These are phyloP conservation scores for Elongisporangium anandrum DNA, from an alignment of 352 stramenopile genomes.

Conservation along the genomic window DNA sequence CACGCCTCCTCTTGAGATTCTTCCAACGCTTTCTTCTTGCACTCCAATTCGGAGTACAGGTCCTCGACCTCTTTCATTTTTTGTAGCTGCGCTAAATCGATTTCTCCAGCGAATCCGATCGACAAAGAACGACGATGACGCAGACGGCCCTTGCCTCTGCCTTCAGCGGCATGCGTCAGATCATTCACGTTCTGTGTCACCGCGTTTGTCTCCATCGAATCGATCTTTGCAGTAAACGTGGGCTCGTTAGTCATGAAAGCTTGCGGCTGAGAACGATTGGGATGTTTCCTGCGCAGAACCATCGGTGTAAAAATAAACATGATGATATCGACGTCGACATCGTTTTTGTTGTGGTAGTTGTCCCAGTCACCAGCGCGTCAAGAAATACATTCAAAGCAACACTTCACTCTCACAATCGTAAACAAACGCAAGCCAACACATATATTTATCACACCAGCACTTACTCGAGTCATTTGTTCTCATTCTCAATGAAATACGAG, in stretches of 20 bases:
- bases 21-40: constrained; percentile 21
- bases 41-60: constrained; percentile 44
- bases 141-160: constrained; percentile 3
- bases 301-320: neutral
- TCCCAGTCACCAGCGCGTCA: neutral
- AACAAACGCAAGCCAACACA: neutral
- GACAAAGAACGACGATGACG: constrained; percentile 31
- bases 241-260: neutral
- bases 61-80: constrained; percentile 34
- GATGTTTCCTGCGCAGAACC: neutral
- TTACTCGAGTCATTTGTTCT: neutral
- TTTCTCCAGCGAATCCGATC: constrained; percentile 23
- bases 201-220: neutral
- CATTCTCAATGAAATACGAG: neutral
- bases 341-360: neutral
- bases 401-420: neutral
- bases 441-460: neutral
- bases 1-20: constrained; percentile 19
- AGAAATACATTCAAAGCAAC: neutral
- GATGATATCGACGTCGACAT: neutral
- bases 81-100: constrained; percentile 34
- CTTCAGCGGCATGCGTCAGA: neutral
- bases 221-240: neutral
- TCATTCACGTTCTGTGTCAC: neutral
- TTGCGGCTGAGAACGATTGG: neutral